phyloP scores from a whole-genome alignment of 1,284 basidiomycete genomes.

The Ceratobasidium sp. region DNA sequence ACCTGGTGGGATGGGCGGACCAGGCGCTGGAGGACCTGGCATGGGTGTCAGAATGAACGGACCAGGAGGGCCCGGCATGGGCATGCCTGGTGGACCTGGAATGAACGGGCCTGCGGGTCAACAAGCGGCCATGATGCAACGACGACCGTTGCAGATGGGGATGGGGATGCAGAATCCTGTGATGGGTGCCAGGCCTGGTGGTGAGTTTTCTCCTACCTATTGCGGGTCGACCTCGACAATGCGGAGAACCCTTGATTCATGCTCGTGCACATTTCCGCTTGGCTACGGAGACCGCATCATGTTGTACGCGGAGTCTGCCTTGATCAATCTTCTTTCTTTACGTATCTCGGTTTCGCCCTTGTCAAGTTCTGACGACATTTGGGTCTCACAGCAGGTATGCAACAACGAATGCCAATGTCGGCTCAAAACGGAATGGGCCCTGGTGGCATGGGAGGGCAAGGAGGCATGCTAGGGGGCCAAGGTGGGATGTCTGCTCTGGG shows the following conservation, averaged over 20 bases:
- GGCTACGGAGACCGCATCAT: too few relatives aligned
- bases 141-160: conserved; percentile 5
- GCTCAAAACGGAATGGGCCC: conserved; percentile 21
- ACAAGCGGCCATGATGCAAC: not conserved
- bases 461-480: conserved; percentile 12
- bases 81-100: not conserved
- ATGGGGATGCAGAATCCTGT: not conserved
- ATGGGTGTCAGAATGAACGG: too few relatives aligned
- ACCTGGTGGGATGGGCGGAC: conserved; percentile 1
- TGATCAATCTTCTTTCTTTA: too few relatives aligned
- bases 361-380: not conserved
- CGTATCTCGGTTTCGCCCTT: not conserved
- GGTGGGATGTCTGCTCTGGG: conserved; percentile 13
- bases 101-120: conserved; percentile 14
- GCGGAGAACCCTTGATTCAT: not conserved
- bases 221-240: not conserved
- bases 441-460: conserved; percentile 9
- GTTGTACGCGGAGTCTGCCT: too few relatives aligned
- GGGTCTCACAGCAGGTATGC: conserved; percentile 20
- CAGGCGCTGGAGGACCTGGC: not conserved
- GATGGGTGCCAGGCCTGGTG: conserved; percentile 23
- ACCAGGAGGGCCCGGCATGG: conserved; percentile 21
- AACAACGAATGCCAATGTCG: conserved; percentile 6
- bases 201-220: conserved; percentile 20
- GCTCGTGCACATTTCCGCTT: not conserved